Evolutionary conservation across 768 basidiomycete genomes (phyloP), one percentile per base, ranked within the genome.

Genomic region (Suillus ampliporus): DNA sequence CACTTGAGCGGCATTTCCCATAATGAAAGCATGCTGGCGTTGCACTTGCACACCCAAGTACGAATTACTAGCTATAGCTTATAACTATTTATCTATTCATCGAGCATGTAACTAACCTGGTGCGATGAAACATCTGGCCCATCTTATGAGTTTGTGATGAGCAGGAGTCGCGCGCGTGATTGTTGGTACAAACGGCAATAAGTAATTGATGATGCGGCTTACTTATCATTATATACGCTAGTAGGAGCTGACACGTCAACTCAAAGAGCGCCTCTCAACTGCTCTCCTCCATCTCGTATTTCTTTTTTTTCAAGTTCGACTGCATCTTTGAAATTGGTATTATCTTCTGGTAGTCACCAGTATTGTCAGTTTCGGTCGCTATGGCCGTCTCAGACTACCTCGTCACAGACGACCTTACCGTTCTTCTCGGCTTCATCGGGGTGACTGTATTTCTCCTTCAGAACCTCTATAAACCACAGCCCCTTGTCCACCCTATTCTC

Each of bases 401-500:
- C 23, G 84, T 84, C 71, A 91, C 90, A 1, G 90, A 94, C 76
- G 92, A 93, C 77, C 76, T 91, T 60, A 92, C 92, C 38, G 85
- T 92, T 63, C 83, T 92, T 38, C 83, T 93, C 11, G 88, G 87
- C 56, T 84, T 94, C 65, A 88, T 90, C 40, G 86, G 87, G 5
- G 89, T 88, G 3, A 90, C 90, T 10, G 83, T 92, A 43, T 92
- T 92, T 72, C 81, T 92, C 37, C 79, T 93, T 48, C 88, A 88
- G 70, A 92, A 87, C 72, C 78, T 92, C 64, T 91, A 92, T 78
- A 91, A 85, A 67, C 91, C 90, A 4, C 90, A 91, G 67, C 89
- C 90, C 2, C 85, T 96, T 47, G 94, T 96, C 0, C 95, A 97
- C 70, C 95, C 95, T n/a, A 91, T 98, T 67, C 83, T 97, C 10